phyloP scores from a whole-genome alignment of 192 early-diverging fungal species.

The Backusella luteola region DNA sequence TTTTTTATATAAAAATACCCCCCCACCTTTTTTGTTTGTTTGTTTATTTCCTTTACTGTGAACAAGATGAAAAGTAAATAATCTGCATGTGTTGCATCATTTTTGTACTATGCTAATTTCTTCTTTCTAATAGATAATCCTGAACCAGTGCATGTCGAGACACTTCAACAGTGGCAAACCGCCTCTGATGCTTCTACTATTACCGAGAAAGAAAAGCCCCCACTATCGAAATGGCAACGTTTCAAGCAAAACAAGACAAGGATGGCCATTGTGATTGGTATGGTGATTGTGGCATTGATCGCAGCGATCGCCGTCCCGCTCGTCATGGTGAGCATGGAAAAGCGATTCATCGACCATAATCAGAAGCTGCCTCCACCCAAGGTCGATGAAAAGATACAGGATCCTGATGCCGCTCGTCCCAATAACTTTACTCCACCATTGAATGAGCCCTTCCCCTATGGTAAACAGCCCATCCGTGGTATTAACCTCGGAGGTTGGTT shows the following conservation, averaged over 20 bases:
- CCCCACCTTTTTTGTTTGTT: not conserved
- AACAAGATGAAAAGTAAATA: conserved; percentile 4
- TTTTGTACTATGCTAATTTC: not conserved
- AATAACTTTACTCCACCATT: conserved; percentile 44
- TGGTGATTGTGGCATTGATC: not conserved
- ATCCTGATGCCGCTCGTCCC: conserved; percentile 20
- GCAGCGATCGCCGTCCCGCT: not conserved
- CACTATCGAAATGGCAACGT: not conserved
- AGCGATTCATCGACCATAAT: not conserved
- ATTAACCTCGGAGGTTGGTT: conserved; percentile 74
- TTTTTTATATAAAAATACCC: not conserved
- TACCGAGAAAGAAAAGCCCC: not conserved
- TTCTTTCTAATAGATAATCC: not conserved
- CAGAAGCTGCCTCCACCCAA: not conserved
- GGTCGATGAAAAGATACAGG: not conserved
- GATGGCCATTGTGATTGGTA: not conserved
- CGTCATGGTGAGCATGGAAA: not conserved
- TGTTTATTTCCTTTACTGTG: not conserved
- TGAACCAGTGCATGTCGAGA: not conserved
- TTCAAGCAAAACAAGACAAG: not conserved
- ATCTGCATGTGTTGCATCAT: not conserved
- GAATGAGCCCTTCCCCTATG: conserved; percentile 41
- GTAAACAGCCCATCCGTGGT: conserved; percentile 50
- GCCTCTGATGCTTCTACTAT: not conserved
- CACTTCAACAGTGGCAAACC: not conserved